A percentile compares a stretch with the other conserved stretches of the same genome.
phyloP scores from a whole-genome alignment of 805 yeast species.

The Candida oleophila region DNA sequence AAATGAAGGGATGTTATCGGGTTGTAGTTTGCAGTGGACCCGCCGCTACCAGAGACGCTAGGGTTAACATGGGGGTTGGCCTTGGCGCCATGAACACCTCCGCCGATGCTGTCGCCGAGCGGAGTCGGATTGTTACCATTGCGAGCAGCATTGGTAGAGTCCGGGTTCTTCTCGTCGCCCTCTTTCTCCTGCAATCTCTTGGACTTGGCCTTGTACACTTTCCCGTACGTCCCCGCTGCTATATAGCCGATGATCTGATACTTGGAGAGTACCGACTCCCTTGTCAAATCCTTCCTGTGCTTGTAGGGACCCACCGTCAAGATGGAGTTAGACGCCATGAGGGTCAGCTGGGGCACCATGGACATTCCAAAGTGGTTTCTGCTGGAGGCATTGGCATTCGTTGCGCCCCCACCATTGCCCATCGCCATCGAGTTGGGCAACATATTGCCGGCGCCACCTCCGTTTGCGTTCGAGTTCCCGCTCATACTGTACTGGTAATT shows the following conservation, averaged over 20 bases:
- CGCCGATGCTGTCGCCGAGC: too few relatives aligned
- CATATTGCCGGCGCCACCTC: slow-evolving; percentile 7
- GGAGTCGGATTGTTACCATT: not conserved
- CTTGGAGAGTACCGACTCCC: slow-evolving; percentile 76
- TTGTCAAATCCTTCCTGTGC: slow-evolving; percentile 55
- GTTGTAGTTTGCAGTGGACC: not conserved
- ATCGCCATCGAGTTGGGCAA: slow-evolving; percentile 3
- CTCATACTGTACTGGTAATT: slow-evolving; percentile 5
- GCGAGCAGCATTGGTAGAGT: not conserved
- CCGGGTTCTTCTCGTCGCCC: slow-evolving; percentile 5
- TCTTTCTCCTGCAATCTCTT: slow-evolving; percentile 17
- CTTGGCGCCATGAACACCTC: too few relatives aligned
- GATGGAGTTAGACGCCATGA: slow-evolving; percentile 41
- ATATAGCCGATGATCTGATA: slow-evolving; percentile 92
- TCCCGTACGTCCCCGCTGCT: slow-evolving; percentile 98
- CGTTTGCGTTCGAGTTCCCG: slow-evolving; percentile 8
- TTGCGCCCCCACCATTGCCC: not conserved
- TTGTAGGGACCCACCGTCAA: slow-evolving; percentile 44
- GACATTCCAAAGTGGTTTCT: slow-evolving; percentile 5
- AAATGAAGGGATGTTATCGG: not conserved
- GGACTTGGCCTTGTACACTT: slow-evolving; percentile 84
- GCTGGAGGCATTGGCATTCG: not conserved
- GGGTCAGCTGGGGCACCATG: slow-evolving; percentile 35
- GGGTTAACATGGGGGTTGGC: too few relatives aligned
- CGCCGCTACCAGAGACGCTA: not conserved